Conservation (phyloP, 1,139 yeast species). For the Trichomonascaceae sp. region DNA sequence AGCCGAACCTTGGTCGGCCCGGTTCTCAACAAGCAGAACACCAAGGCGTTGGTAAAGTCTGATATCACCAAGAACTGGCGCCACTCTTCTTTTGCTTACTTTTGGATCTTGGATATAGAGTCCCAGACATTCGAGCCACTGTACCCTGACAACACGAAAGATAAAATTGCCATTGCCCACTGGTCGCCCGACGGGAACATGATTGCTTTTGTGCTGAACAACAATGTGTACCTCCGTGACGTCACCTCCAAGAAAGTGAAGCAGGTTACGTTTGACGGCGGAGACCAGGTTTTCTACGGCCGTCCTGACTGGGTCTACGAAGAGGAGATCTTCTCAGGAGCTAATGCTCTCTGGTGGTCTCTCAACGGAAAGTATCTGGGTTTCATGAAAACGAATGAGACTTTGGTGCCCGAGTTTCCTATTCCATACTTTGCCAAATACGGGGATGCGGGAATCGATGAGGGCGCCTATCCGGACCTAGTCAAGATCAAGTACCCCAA, state of each 20-base stretch:
- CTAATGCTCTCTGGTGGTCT: constrained; percentile 79
- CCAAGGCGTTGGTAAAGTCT: constrained; percentile 38
- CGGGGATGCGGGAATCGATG: constrained; percentile 21
- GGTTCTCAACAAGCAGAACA: constrained; percentile 27
- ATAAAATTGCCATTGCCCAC: constrained; percentile 34
- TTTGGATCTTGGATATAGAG: constrained; percentile 45
- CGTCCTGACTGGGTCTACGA: constrained; percentile 96
- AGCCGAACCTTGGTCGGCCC: constrained; percentile 13
- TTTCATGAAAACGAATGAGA: constrained; percentile 57
- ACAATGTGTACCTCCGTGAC: constrained; percentile 45
- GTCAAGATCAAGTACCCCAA: constrained; percentile 67
- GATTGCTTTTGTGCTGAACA: constrained; percentile 53
- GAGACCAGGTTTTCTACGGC: constrained; percentile 59
- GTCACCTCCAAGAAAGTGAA: constrained; percentile 18
- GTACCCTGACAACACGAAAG: constrained; percentile 29
- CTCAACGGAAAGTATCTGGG: constrained; percentile 54
- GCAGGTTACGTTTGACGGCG: constrained; percentile 58
- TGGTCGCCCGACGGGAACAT: constrained; percentile 66
- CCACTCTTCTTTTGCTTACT: constrained; percentile 55
- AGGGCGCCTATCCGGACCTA: constrained; percentile 41
- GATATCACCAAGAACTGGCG: constrained; percentile 52
- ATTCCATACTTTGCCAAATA: constrained; percentile 47
- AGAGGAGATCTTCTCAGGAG: constrained; percentile 66
- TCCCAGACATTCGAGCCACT: constrained; percentile 19
- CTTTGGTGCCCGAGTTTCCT: constrained; percentile 50